These are phyloP conservation scores for Saprolegnia diclina DNA, from an alignment of 352 stramenopile genomes.

Conservation along the genomic window DNA sequence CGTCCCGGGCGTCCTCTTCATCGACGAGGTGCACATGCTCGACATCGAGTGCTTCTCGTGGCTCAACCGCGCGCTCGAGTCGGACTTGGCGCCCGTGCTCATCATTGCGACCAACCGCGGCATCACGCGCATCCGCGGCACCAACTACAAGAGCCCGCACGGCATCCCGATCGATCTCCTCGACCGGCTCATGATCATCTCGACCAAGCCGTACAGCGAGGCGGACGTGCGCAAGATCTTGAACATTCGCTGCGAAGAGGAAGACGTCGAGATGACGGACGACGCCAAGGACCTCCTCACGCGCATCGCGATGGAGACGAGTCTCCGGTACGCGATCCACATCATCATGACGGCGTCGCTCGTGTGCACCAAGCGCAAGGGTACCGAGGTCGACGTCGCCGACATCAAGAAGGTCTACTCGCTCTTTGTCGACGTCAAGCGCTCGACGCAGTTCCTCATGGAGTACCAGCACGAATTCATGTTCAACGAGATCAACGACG, in stretches of 20 bases:
- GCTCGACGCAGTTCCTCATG: slow-evolving; percentile 98
- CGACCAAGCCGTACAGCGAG: slow-evolving; percentile 94
- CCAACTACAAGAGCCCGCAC: slow-evolving; percentile 98
- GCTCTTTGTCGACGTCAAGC: slow-evolving; percentile 98
- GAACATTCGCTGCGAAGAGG: slow-evolving; percentile 95
- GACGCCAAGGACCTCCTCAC: slow-evolving; percentile 96
- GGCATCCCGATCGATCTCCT: slow-evolving; percentile 98
- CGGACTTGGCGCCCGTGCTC: slow-evolving; percentile 95
- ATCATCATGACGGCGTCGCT: slow-evolving; percentile 99
- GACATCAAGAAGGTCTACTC: slow-evolving; percentile 95
- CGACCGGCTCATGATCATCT: slow-evolving; percentile 98
- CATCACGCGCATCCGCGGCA: slow-evolving; percentile 97
- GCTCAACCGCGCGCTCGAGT: slow-evolving; percentile 98
- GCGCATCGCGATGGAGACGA: slow-evolving; percentile 97
- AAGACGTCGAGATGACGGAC: slow-evolving; percentile 98
- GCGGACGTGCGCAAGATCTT: slow-evolving; percentile 96
- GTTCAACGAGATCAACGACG: slow-evolving; percentile 92
- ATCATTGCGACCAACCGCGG: slow-evolving; percentile 99
- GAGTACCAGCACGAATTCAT: slow-evolving; percentile 99
- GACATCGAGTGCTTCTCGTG: slow-evolving; percentile 99
- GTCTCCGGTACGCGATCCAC: slow-evolving; percentile 98
- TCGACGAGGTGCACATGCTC: slow-evolving; percentile 99
- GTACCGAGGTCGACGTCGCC: slow-evolving; percentile 78
- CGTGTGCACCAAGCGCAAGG: slow-evolving; percentile 91
- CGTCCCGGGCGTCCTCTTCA: slow-evolving; percentile 98